Percentiles rank a stretch among this genome's conserved stretches.
phyloP scores from a whole-genome alignment of 2,329 filamentous ascomycete genomes.

The Colletotrichum ledebouriae region DNA sequence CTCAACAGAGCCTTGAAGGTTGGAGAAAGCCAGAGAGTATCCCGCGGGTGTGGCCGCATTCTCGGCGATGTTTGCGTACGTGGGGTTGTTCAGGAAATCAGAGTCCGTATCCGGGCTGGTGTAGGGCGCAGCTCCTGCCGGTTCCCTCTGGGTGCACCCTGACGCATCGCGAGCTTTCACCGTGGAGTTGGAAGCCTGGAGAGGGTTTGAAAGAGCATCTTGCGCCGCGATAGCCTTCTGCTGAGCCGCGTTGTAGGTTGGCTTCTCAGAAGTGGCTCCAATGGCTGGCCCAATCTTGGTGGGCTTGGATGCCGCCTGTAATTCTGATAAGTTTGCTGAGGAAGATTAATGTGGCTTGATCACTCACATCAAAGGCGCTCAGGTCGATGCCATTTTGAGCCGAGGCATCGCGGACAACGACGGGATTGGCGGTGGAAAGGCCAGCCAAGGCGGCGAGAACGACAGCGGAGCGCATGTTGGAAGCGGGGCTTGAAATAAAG shows the following conservation, averaged over 20 bases:
- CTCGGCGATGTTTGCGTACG: not conserved
- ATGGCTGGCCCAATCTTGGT: slow-evolving; percentile 33
- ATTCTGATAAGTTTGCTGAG: slow-evolving; percentile 1
- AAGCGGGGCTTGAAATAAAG: not conserved
- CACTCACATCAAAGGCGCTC: no score
- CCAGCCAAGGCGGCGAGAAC: slow-evolving; percentile 25
- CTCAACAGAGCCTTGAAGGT: not conserved
- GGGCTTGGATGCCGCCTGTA: slow-evolving; percentile 8
- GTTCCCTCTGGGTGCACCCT: slow-evolving; percentile 1
- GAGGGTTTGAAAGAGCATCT: slow-evolving; percentile 14
- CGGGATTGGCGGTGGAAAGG: slow-evolving; percentile 18
- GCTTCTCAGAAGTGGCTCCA: slow-evolving; percentile 9
- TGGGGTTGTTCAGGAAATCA: not conserved
- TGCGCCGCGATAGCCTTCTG: slow-evolving; percentile 1
- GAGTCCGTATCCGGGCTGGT: slow-evolving; percentile 17
- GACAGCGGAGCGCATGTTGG: slow-evolving; percentile 26
- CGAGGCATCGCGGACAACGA: not conserved
- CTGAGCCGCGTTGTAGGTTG: slow-evolving; percentile 23
- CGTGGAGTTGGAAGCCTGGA: not conserved
- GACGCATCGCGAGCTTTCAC: slow-evolving; percentile 2
- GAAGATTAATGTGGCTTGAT: not conserved
- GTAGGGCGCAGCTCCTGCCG: slow-evolving; percentile 15
- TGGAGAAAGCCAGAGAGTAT: not conserved
- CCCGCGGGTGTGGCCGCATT: not conserved
- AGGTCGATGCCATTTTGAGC: slow-evolving; percentile 25